These are phyloP conservation scores for Trametes coccinea DNA, from an alignment of 768 basidiomycete species.

Conservation along the genomic window DNA sequence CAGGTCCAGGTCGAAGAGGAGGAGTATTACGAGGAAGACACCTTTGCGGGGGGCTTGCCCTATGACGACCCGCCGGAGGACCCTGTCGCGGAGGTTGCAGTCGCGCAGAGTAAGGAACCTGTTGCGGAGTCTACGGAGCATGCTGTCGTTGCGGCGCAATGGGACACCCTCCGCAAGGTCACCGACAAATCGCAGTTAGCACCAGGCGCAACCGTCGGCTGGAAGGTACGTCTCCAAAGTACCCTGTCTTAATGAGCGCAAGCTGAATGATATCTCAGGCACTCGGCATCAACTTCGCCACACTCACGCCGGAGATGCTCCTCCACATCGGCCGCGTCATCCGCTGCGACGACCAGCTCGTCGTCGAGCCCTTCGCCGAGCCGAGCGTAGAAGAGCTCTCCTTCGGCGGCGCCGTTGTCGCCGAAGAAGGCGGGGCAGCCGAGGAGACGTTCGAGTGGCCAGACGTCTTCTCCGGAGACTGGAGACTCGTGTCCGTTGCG, in stretches of 20 bases:
- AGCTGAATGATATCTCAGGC: constrained; percentile 37
- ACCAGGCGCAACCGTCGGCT: constrained; percentile 31
- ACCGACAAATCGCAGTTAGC: constrained; percentile 17
- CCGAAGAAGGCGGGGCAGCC: constrained; percentile 25
- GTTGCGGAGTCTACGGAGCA: constrained; percentile 19
- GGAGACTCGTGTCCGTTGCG: constrained; percentile 25
- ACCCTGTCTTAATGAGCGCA: too few species aligned
- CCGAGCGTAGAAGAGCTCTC: constrained; percentile 24
- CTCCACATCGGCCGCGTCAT: constrained; percentile 47
- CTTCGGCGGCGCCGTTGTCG: constrained; percentile 30
- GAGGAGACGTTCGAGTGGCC: constrained; percentile 31
- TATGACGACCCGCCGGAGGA: constrained; percentile 32
- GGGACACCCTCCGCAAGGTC: constrained; percentile 29
- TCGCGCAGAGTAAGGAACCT: background rate
- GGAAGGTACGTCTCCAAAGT: constrained; percentile 32
- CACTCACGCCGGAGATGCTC: constrained; percentile 60
- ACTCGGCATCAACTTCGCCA: constrained; percentile 58
- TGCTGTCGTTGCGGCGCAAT: constrained; percentile 28
- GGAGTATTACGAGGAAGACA: constrained; percentile 5
- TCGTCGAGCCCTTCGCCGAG: constrained; percentile 16
- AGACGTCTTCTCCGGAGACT: constrained; percentile 33
- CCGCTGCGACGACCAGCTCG: constrained; percentile 24
- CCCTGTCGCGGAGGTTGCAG: background rate
- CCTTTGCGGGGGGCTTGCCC: constrained; percentile 34
- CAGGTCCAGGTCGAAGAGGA: constrained; percentile 18